Base-by-base conservation (phyloP, 768 basidiomycete species). In the Flagelloscypha sp. region DNA sequence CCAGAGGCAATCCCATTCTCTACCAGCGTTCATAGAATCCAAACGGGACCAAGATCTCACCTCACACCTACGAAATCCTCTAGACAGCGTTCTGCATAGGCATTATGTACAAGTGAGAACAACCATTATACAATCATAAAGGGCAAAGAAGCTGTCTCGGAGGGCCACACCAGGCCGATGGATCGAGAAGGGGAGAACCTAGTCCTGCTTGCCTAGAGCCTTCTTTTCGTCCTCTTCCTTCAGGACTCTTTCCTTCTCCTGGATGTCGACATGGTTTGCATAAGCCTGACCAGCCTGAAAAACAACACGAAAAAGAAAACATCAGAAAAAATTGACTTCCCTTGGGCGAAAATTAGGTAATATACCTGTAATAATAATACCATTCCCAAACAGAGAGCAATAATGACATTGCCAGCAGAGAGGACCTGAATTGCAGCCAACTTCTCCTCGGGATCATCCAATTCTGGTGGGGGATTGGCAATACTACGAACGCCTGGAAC, bases 391-490 rank as follows among this genome's bases (percentile, higher is more conserved):
- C 76, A 68, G 6, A 76, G 64, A 35, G 80, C 77, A 35, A 89
- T 79, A 40, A 97, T 80, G 32, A 85, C 74, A 52, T 95, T 94
- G 7, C 81, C 90, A 5, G 93, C 93, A 18, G 82, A 76, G 16
- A 94, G 64, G 4, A 95, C 68, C 35, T 74, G 74, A 53, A 97
- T 64, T 13, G 90, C 86, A 49, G 89, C 80, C 39, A 84, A 56
- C 44, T 74, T 75, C 54, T 88, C 84, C 18, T 78, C 78, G 41
- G 86, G 81, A 10, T 58, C 65, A 35, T 53, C 58, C 21, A 64
- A 39, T n/a, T n/a, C n/a, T 18, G 55, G 53, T 30, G 60, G 46
- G 10, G 84, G 84, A 17, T 62, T 63, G 8, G 75, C 84, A 37
- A 92, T 75, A 11, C 86, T 85, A 29, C 79, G 76, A 38, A 93